Evolutionary conservation across 2,329 filamentous ascomycete species (phyloP).

Genomic region (Sarocladium brachiariae): DNA sequence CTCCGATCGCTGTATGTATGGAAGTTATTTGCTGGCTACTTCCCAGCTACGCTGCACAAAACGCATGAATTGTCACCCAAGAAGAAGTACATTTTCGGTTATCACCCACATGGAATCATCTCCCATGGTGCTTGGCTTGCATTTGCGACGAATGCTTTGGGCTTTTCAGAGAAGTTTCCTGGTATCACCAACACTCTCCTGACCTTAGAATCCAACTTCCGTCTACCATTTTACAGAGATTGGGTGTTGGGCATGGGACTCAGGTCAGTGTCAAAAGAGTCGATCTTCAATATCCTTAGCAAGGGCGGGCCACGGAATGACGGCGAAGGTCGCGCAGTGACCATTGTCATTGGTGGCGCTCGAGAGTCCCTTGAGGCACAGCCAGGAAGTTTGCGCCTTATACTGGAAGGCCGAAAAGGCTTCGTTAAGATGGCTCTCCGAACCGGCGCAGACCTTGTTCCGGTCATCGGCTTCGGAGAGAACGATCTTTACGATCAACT

Average conservation of each 20-base stretch:
- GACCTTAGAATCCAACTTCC: slow-evolving; percentile 94
- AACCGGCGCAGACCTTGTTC: slow-evolving; percentile 88
- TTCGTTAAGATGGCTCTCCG: slow-evolving; percentile 91
- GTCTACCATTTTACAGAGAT: slow-evolving; percentile 87
- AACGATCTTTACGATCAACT: slow-evolving; percentile 95
- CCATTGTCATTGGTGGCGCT: slow-evolving; percentile 90
- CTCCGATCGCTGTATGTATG: slow-evolving; percentile 69
- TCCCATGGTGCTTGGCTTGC: slow-evolving; percentile 91
- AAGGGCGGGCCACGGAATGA: slow-evolving; percentile 70
- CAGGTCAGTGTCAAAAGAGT: slow-evolving; percentile 82
- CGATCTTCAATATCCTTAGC: slow-evolving; percentile 80
- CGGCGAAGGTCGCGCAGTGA: slow-evolving; percentile 91
- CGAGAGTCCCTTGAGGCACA: slow-evolving; percentile 85
- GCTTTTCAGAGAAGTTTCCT: slow-evolving; percentile 81
- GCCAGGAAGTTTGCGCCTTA: slow-evolving; percentile 68
- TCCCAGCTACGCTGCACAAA: slow-evolving; percentile 81
- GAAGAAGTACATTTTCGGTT: slow-evolving; percentile 92
- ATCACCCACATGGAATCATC: slow-evolving; percentile 96
- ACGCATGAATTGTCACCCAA: slow-evolving; percentile 71
- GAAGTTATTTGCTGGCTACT: slow-evolving; percentile 88
- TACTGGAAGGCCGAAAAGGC: slow-evolving; percentile 78
- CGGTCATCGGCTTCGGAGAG: slow-evolving; percentile 87
- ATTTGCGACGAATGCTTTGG: slow-evolving; percentile 84
- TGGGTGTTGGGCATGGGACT: slow-evolving; percentile 87
- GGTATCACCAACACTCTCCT: slow-evolving; percentile 91